Conservation (phyloP, 306 rosid genomes). For the Comarum palustre region DNA sequence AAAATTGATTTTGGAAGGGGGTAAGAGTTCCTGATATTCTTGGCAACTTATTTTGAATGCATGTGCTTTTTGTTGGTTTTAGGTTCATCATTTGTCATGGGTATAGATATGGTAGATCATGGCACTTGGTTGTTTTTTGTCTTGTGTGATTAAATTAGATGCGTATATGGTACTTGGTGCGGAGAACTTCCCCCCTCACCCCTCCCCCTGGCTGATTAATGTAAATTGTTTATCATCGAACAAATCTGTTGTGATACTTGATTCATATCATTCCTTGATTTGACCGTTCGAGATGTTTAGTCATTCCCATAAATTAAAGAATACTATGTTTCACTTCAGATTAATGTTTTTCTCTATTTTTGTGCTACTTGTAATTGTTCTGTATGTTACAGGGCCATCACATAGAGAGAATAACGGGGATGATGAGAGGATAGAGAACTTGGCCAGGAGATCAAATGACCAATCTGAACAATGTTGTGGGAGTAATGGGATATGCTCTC, state of each 20-base stretch:
- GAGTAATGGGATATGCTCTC: slow-evolving; percentile 79
- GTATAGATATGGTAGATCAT: neutral
- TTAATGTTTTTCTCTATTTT: neutral
- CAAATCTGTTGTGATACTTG: neutral
- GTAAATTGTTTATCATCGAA: neutral
- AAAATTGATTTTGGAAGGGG: neutral
- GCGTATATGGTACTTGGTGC: neutral
- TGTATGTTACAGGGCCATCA: slow-evolving; percentile 44
- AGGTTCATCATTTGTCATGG: neutral
- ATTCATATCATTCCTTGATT: neutral
- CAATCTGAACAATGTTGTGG: slow-evolving; percentile 54
- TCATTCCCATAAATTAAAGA: neutral
- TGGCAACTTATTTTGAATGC: neutral
- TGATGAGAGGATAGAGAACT: slow-evolving; percentile 33
- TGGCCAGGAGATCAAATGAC: slow-evolving; percentile 38
- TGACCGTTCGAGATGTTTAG: neutral
- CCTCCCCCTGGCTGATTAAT: neutral
- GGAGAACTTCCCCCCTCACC: neutral
- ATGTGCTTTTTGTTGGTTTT: neutral
- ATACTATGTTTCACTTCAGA: neutral
- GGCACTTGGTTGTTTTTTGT: slow-evolving; percentile 4
- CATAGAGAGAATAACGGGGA: slow-evolving; percentile 31
- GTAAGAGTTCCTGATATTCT: neutral
- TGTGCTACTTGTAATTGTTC: neutral
- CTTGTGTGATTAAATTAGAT: neutral